phyloP scores from a whole-genome alignment of 495 filamentous ascomycete genomes.

The Geoglossum glabrum region DNA sequence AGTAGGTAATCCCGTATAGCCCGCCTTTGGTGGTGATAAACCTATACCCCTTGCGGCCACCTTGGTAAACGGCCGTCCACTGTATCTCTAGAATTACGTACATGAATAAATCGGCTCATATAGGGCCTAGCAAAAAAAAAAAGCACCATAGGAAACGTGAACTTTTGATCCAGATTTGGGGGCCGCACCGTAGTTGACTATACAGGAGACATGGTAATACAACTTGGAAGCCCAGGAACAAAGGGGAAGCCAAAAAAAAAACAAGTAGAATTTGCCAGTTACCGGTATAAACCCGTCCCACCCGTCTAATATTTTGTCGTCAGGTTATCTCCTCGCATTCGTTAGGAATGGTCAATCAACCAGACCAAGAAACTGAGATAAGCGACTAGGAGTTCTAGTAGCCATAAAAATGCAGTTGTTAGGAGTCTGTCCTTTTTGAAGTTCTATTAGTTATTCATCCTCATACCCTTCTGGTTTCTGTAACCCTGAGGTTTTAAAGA shows the following conservation, averaged over 20 bases:
- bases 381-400: background rate
- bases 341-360: background rate
- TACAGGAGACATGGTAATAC: background rate
- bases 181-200: background rate
- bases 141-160: background rate
- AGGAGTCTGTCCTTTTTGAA: slow-evolving; percentile 40
- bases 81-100: background rate
- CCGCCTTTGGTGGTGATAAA: background rate
- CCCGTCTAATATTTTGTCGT: background rate
- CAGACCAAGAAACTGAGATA: background rate
- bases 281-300: background rate
- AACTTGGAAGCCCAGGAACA: background rate
- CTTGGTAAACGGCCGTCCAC: background rate
- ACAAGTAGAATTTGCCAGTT: background rate
- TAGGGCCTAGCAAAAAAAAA: too few relatives aligned
- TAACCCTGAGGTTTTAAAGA: slow-evolving; percentile 60
- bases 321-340: background rate
- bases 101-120: background rate
- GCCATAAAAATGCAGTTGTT: background rate
- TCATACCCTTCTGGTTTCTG: slow-evolving; percentile 69
- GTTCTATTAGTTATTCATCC: slow-evolving; percentile 5
- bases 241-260: background rate
- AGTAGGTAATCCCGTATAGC: too few relatives aligned
- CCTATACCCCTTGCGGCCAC: too few relatives aligned
- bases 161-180: background rate